These are phyloP conservation scores for Penicillium glabrum DNA, from an alignment of 2,329 filamentous ascomycete species.

Conservation along the genomic window DNA sequence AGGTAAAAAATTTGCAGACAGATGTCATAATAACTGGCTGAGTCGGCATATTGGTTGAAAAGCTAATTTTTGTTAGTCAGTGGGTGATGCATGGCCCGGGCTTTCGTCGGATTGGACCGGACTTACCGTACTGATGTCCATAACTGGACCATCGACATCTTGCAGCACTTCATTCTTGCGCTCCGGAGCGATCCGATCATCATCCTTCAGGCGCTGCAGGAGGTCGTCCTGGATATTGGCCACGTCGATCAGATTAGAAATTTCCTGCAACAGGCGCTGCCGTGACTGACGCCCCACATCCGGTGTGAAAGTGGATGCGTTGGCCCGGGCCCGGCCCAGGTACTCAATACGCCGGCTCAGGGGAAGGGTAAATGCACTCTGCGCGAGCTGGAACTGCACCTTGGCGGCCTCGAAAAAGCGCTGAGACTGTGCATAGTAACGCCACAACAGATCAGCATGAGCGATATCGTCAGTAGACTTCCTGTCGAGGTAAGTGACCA, in stretches of 20 bases:
- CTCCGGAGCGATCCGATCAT: constrained; percentile 66
- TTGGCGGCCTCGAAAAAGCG: constrained; percentile 83
- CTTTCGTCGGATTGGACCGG: neutral
- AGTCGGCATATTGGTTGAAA: constrained; percentile 90
- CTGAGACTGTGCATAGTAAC: constrained; percentile 82
- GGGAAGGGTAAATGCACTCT: constrained; percentile 75
- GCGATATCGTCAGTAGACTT: constrained; percentile 69
- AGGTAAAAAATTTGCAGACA: constrained; percentile 89
- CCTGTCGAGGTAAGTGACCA: constrained; percentile 80
- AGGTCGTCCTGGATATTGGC: constrained; percentile 95
- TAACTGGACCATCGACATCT: constrained; percentile 74
- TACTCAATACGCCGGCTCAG: constrained; percentile 86
- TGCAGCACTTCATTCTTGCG: constrained; percentile 64
- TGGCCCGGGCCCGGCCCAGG: constrained; percentile 85
- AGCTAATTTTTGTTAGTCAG: constrained; percentile 55
- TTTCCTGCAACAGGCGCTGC: constrained; percentile 80
- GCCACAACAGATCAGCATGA: constrained; percentile 88
- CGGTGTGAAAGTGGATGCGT: constrained; percentile 78
- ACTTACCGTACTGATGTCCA: constrained; percentile 73
- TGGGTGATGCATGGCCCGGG: neutral
- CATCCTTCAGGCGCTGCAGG: constrained; percentile 71
- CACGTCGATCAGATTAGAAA: constrained; percentile 83
- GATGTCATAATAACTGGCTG: constrained; percentile 89
- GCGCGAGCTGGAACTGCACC: constrained; percentile 80
- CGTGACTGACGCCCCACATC: constrained; percentile 77